phyloP scores from a whole-genome alignment of 345 rosid genomes.

The Conringia planisiliqua region DNA sequence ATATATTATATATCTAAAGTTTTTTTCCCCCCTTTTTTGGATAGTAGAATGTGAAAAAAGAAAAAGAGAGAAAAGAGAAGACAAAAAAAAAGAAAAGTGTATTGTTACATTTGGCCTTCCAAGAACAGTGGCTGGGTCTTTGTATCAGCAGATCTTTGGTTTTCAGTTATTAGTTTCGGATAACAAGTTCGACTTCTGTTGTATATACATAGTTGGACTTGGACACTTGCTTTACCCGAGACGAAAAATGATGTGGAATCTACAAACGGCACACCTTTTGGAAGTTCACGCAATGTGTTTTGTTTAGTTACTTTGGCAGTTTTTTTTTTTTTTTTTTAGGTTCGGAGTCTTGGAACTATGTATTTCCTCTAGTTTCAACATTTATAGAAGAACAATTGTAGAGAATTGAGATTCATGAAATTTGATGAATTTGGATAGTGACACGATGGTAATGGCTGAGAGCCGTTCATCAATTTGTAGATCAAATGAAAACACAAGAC shows the following conservation, averaged over 20 bases:
- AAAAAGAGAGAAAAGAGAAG: not conserved
- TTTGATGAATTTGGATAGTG: not conserved
- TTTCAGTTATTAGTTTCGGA: not conserved
- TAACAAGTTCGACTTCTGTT: not conserved
- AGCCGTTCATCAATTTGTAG: not conserved
- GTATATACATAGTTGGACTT: conserved; percentile 7
- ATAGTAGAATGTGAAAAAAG: conserved; percentile 28
- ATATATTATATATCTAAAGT: too few relatives aligned
- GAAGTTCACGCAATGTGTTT: not conserved
- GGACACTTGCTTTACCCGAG: not conserved
- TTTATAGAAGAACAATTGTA: not conserved
- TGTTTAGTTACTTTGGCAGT: not conserved
- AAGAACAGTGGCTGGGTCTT: conserved; percentile 27
- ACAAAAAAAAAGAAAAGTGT: not conserved
- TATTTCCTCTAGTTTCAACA: not conserved
- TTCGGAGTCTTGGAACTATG: not conserved
- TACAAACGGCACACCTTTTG: conserved; percentile 5
- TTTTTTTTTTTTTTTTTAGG: not conserved
- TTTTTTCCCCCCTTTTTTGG: not conserved
- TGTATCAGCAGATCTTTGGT: conserved; percentile 8
- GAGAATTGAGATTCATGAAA: not conserved
- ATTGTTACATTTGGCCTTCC: conserved; percentile 30
- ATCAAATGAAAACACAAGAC: not conserved
- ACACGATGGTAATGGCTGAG: not conserved
- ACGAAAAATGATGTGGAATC: not conserved